Evolutionary conservation across 2,329 filamentous ascomycete genomes (phyloP), one percentile per base, ranked within the genome.

Genomic region (Phialemoniopsis sp.): DNA sequence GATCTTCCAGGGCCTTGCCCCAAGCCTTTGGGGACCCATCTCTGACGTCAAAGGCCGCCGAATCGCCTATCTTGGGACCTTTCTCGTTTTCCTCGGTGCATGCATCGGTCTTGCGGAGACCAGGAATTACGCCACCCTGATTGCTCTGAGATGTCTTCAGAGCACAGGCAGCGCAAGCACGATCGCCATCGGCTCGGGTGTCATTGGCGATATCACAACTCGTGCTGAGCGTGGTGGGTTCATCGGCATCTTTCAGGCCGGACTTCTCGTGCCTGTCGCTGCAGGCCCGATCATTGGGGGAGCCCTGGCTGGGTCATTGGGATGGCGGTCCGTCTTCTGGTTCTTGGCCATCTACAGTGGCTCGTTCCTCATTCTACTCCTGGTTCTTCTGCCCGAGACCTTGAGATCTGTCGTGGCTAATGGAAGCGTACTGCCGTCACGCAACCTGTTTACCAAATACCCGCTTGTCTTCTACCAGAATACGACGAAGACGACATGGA

Each of bases 201-300:
- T 82, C 1, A 69, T 83, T 4, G 72, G 71, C 2, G 81, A 85
- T 46, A 64, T 82, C 4, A 70, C 71, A 1, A 78, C 75, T 0
- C 67, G 68, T 2, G 66, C 68, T 0, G 78, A 84, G 49, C 65
- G 80, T 34, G 77, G 76, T 14, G 59, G 64, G 8, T 75, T 72
- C 50, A 70, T 80, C 46, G 76, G 67, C 32, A 67, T 67, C 47
- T 70, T 66, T 35, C 66, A 63, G 34, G 29, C 51, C 4, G 57
- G 55, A 3, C 31, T 56, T 19, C 50, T 60, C 10, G 58, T 61
- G 19, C 69, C 63, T 13, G 53, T 62, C 1, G 57, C 61, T 13
- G 7, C 57, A 28, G 60, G 57, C 6, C 60, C 56, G n/a, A 53
- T 62, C 10, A 50, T 54, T 2, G 60, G 62, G 3, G 62, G 60